Evolutionary conservation across 805 yeast species (phyloP).

Genomic region (Scheffersomyces amazonensis): DNA sequence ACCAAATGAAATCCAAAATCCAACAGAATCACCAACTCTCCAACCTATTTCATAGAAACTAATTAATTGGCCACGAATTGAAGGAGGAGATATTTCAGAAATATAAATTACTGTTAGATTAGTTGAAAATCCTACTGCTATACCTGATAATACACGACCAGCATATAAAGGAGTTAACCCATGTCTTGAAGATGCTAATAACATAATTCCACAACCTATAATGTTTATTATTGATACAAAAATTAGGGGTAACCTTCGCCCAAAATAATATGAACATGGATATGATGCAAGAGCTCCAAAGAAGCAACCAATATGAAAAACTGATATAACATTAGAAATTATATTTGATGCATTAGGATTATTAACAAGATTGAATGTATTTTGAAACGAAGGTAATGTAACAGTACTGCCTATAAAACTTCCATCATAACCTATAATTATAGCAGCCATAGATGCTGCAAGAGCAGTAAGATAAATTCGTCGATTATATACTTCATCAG

Average conservation of each 20-base stretch:
- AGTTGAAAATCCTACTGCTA: slow-evolving; percentile 34
- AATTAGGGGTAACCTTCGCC: slow-evolving; percentile 28
- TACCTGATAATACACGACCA: slow-evolving; percentile 35
- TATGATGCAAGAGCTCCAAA: slow-evolving; percentile 38
- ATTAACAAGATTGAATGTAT: slow-evolving; percentile 27
- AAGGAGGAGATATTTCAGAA: slow-evolving; percentile 34
- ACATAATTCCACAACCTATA: slow-evolving; percentile 35
- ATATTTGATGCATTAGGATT: slow-evolving; percentile 16
- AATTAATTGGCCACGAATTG: slow-evolving; percentile 30
- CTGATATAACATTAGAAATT: slow-evolving; percentile 34
- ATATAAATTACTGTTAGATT: slow-evolving; percentile 36
- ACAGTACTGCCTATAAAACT: slow-evolving; percentile 42
- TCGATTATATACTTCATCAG: slow-evolving; percentile 34
- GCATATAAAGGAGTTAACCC: slow-evolving; percentile 37
- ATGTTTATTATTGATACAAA: slow-evolving; percentile 30
- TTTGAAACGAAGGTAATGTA: slow-evolving; percentile 26
- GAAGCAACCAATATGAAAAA: slow-evolving; percentile 39
- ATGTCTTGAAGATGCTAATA: slow-evolving; percentile 21
- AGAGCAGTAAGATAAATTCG: slow-evolving; percentile 32
- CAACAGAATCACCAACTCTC: slow-evolving; percentile 38
- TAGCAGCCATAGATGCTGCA: slow-evolving; percentile 37
- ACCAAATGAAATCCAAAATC: slow-evolving; percentile 36
- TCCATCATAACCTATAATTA: slow-evolving; percentile 40
- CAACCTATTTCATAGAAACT: slow-evolving; percentile 35
- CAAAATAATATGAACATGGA: slow-evolving; percentile 32